Evolutionary conservation across 352 stramenopile species (phyloP), one percentile per base, ranked within the genome.

Genomic region (Pythium volutum): DNA sequence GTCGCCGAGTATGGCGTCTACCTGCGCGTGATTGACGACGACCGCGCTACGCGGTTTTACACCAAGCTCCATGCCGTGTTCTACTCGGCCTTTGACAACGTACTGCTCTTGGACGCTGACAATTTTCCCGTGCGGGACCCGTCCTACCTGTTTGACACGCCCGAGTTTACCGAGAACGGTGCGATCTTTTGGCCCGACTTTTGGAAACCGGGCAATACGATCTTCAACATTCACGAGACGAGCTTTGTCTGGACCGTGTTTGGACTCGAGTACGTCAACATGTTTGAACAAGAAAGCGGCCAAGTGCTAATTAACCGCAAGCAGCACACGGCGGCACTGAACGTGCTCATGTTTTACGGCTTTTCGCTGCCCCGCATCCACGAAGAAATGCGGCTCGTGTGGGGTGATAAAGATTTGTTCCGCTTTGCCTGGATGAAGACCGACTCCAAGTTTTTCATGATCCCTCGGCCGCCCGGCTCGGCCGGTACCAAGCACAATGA

Each of bases 181-280:
- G 81, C 84, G 10, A 72, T 93, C 14, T 93, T 93, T 64, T 93
- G 84, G 84, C 84, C 84, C 11, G 84, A 93, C 41, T 93, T 88
- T 63, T 93, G 84, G 84, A 71, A 75, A 39, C 49, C 49, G n/a
- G 49, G 49, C 4, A 87, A 88, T 33, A 90, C 82, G 23, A 84
- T 93, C 22, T 93, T 91, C 63, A 91, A 91, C 64, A 81, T 93
- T 47, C 79, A 91, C 36, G 63, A 55, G 18, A 73, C 68, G 1
- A 89, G 78, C 34, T 75, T 93, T 33, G 76, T 93, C 1, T 93
- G 84, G 84, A 68, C 88, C 25, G 64, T 91, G 6, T 74, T 93
- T n/a, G 76, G 75, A 7, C 53, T 93, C 11, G 31, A 75, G 2
- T 66, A 59, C 22, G 79, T 87, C 23, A 69, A 89, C 64, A 80